Base-by-base conservation (phyloP, 192 early-diverging fungal species). In the Funneliformis geosporum region DNA sequence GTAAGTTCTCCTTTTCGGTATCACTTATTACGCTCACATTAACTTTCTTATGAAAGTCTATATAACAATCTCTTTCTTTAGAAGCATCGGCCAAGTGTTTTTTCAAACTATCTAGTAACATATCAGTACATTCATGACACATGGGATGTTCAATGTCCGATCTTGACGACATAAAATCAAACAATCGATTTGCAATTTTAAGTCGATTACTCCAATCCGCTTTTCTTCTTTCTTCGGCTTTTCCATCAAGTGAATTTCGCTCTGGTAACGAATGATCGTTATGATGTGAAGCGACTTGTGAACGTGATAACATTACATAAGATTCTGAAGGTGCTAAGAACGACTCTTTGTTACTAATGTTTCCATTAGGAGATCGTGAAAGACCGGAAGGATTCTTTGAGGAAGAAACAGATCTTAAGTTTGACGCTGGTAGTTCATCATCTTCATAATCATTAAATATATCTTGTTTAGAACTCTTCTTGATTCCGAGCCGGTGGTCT, bases 61-160 rank as follows among this genome's bases (percentile, higher is more conserved):
- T 90, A 75, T 96, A 95, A 27, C 91, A 92, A 81, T 94, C 92
- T 62, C 88, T 83, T 82, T 96, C 95, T 60, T 82, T 84, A n/a
- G 87, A 84, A 9, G 91, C 87, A 78, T 96, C 94, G 0, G 83
- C 75, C 21, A 95, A 79, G 66, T 92, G 88, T 73, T 89, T 90
- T 60, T 94, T 92, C 50, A 98, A 79, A 39, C 86, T 84, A 11
- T 92, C 87, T 64, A 91, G 60, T 70, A 97, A 79, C 78, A 91
- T 91, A 68, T 96, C 95, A 0, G 95, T 93, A 79, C 97, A 99
- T 66, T 96, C 96, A 76, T 94, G 90, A 81, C 97, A 99, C 82
- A 97, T 89, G 14, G 95, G 95, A 70, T 96, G 95, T 64, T 89
- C 88, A 16, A 94, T 84, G 64, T 89, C 89, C 2, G 95, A 92